phyloP scores from a whole-genome alignment of 495 filamentous ascomycete genomes.

The Penicillium nucicola region DNA sequence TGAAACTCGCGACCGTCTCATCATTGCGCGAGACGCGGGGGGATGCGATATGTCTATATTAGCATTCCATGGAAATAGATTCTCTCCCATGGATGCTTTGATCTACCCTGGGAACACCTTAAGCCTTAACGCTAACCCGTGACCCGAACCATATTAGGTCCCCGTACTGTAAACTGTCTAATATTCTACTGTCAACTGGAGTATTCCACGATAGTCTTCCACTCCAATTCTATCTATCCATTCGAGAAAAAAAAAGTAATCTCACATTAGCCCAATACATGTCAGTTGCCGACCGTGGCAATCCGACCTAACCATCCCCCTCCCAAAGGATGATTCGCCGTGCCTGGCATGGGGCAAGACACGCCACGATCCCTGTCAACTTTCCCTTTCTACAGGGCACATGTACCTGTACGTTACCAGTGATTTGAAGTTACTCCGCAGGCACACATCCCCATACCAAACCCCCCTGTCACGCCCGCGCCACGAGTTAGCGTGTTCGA shows the following conservation, averaged over 20 bases:
- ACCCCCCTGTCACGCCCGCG: slow-evolving; percentile 20
- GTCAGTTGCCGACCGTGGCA: no score
- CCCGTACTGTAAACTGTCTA: no score
- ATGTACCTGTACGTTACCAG: no score
- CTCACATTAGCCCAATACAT: no score
- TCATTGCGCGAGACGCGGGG: slow-evolving; percentile 18
- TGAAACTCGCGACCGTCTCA: slow-evolving; percentile 31
- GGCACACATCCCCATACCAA: slow-evolving; percentile 15
- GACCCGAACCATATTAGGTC: no score
- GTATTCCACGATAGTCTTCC: no score
- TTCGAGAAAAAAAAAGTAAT: neutral
- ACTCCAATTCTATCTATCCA: neutral
- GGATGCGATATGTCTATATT: slow-evolving; percentile 10
- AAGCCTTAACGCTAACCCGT: no score
- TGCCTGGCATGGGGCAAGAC: slow-evolving; percentile 2
- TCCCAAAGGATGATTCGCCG: slow-evolving; percentile 5
- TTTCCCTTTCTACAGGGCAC: neutral
- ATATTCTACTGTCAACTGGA: neutral
- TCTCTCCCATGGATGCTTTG: neutral
- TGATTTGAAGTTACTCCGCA: no score
- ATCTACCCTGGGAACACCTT: no score
- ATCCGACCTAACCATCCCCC: neutral
- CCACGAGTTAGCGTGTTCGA: slow-evolving; percentile 24
- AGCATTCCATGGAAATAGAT: slow-evolving; percentile 3
- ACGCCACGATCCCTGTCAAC: neutral